Percentiles rank a stretch among this genome's conserved stretches.
Conservation (phyloP, 345 rosid genomes). For the Kernera saxatilis region DNA sequence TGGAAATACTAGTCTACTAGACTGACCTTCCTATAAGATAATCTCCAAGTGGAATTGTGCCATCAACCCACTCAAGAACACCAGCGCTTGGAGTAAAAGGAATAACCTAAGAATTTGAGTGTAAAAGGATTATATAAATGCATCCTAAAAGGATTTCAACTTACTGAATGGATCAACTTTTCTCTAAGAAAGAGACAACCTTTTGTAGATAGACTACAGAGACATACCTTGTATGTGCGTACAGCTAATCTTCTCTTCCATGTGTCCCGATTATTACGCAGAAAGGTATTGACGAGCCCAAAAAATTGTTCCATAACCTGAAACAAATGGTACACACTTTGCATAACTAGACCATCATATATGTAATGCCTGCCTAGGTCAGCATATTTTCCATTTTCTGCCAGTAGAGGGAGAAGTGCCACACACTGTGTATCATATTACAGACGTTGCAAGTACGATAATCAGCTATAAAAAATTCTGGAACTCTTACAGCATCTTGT, state of each 20-base stretch:
- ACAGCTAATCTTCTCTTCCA: slow-evolving; percentile 85
- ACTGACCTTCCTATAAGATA: slow-evolving; percentile 87
- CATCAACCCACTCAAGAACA: slow-evolving; percentile 98
- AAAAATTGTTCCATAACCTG: slow-evolving; percentile 99
- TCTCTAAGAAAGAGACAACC: background rate
- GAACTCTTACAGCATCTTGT: slow-evolving; percentile 90
- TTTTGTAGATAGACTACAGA: slow-evolving; percentile 13
- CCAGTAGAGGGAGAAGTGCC: background rate
- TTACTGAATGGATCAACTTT: slow-evolving; percentile 5
- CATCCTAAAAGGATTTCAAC: background rate
- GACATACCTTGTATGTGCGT: slow-evolving; percentile 81
- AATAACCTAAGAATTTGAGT: slow-evolving; percentile 63
- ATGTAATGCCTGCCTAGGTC: background rate
- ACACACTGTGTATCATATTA: background rate
- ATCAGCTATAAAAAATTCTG: background rate
- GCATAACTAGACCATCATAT: slow-evolving; percentile 16
- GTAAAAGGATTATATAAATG: background rate
- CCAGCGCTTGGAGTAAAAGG: slow-evolving; percentile 99
- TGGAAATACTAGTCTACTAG: background rate
- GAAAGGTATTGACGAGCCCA: slow-evolving; percentile 84
- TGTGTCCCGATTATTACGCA: slow-evolving; percentile 76
- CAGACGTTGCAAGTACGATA: background rate
- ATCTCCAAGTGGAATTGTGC: slow-evolving; percentile 92
- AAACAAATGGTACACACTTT: slow-evolving; percentile 16
- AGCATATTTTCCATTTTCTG: slow-evolving; percentile 5